phyloP scores from a whole-genome alignment of 345 rosid genomes.

The Aquilaria malaccensis region DNA sequence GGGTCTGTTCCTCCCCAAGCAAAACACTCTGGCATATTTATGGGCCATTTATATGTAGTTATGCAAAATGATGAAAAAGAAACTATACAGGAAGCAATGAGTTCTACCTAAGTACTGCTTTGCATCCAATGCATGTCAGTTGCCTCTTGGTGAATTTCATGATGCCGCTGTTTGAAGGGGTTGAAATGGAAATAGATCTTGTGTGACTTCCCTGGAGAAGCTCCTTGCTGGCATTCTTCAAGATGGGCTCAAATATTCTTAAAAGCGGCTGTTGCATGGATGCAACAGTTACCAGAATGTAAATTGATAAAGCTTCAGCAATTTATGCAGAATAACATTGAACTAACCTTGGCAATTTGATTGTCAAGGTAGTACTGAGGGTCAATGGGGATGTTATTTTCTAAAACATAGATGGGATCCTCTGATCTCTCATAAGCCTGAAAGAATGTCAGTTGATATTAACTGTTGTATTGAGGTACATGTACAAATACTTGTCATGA shows the following conservation, averaged over 20 bases:
- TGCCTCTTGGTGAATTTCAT: constrained; percentile 92
- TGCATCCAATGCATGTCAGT: constrained; percentile 87
- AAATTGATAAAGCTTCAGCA: background rate
- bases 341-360: constrained; percentile 87
- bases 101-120: constrained; percentile 58
- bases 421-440: constrained; percentile 97
- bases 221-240: constrained; percentile 91
- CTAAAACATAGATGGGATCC: constrained; percentile 90
- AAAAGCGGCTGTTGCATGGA: constrained; percentile 66
- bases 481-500: background rate
- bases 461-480: background rate
- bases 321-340: background rate
- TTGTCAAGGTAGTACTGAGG: constrained; percentile 90
- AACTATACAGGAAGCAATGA: background rate
- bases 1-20: too few relatives aligned
- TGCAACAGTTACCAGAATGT: constrained; percentile 13
- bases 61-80: background rate
- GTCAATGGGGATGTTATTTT: constrained; percentile 92
- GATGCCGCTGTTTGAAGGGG: constrained; percentile 90
- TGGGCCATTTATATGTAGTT: too few relatives aligned
- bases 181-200: constrained; percentile 79
- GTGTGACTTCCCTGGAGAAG: constrained; percentile 93
- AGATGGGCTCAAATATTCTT: constrained; percentile 93
- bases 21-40: too few relatives aligned
- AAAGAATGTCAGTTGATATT: background rate